Conservation (phyloP, 1,139 yeast genomes). For the Chernovozyma sophiae-reginae region DNA sequence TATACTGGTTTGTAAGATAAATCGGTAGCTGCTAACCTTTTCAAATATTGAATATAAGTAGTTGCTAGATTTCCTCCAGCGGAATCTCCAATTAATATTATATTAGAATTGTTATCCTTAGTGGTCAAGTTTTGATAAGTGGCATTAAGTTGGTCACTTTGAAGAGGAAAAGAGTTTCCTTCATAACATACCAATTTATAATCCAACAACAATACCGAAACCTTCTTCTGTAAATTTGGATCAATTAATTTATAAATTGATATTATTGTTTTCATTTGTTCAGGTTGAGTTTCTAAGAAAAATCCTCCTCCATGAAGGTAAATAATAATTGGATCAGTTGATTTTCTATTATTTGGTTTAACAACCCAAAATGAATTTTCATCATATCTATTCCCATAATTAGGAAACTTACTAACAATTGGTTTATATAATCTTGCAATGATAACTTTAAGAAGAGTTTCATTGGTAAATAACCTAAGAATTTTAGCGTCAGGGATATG, state of each 20-base stretch:
- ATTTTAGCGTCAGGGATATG: conserved; percentile 6
- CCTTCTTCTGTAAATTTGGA: conserved; percentile 19
- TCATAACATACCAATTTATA: conserved; percentile 30
- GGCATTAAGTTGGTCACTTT: conserved; percentile 29
- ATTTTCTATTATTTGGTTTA: conserved; percentile 23
- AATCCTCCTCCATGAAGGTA: conserved; percentile 46
- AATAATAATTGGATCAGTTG: conserved; percentile 33
- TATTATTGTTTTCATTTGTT: conserved; percentile 29
- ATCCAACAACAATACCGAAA: conserved; percentile 35
- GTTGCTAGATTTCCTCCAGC: conserved; percentile 41
- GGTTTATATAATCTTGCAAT: conserved; percentile 2
- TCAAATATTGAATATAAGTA: conserved; percentile 25
- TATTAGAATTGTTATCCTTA: conserved; percentile 25
- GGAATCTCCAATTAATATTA: conserved; percentile 37
- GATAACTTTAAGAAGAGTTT: conserved; percentile 3
- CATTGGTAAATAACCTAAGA: conserved; percentile 5
- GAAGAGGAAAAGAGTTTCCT: conserved; percentile 33
- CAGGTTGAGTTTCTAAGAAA: conserved; percentile 29
- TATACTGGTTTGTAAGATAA: conserved; percentile 12
- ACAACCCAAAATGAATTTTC: conserved; percentile 36
- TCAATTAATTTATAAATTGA: conserved; percentile 29
- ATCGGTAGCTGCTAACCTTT: conserved; percentile 5
- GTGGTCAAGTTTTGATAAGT: conserved; percentile 26
- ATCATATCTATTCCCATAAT: conserved; percentile 33
- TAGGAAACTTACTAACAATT: conserved; percentile 15